A percentile compares a stretch with the other conserved stretches of the same genome.
Conservation (phyloP, 148 eudicot genomes). For the Amaranthus hypochondriacus region DNA sequence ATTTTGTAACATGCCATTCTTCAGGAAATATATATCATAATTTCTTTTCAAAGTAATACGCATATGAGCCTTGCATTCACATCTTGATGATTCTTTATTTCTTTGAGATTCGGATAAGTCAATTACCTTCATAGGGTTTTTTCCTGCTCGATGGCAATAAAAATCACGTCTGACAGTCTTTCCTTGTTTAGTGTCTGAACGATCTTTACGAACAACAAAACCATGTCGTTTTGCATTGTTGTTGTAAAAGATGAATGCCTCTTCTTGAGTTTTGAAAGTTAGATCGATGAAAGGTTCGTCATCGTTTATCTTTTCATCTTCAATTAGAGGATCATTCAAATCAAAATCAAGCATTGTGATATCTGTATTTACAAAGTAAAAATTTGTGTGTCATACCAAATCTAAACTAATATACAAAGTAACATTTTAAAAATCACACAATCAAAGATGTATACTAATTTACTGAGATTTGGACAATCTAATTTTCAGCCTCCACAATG, state of each 20-base stretch:
- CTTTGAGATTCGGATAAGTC: neutral
- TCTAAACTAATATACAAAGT: too few relatives aligned
- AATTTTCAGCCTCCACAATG: too few relatives aligned
- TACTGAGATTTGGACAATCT: too few relatives aligned
- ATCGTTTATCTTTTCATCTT: neutral
- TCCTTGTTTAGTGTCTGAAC: neutral
- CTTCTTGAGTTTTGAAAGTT: neutral
- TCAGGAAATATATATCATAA: slow-evolving; percentile 7
- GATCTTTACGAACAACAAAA: neutral
- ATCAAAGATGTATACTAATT: too few relatives aligned
- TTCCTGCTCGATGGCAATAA: neutral
- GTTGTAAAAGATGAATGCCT: slow-evolving; percentile 3
- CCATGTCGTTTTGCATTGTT: neutral
- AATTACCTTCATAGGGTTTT: neutral
- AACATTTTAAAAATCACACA: too few relatives aligned
- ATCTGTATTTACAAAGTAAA: too few relatives aligned
- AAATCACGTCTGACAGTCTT: neutral
- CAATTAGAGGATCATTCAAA: neutral
- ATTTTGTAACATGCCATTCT: slow-evolving; percentile 5
- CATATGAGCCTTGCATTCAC: slow-evolving; percentile 8
- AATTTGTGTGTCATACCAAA: too few relatives aligned
- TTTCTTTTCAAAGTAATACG: neutral
- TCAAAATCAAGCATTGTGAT: neutral
- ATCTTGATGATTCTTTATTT: neutral
- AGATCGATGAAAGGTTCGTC: slow-evolving; percentile 1